Evolutionary conservation across 805 yeast genomes (phyloP).

Genomic region (Cyberlindnera maritima): DNA sequence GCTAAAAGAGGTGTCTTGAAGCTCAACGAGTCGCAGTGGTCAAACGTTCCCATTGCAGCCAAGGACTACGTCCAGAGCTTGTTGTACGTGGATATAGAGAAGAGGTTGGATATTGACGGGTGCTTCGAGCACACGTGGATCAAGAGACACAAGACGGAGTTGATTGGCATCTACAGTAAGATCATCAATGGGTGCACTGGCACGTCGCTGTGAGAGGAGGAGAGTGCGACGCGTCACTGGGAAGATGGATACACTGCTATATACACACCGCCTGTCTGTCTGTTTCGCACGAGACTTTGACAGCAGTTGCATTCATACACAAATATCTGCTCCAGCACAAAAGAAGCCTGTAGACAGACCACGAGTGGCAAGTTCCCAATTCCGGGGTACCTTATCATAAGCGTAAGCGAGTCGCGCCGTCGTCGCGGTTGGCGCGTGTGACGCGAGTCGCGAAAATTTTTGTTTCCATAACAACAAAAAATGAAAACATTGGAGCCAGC

Average conservation of each 20-base stretch:
- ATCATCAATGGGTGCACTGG: slow-evolving; percentile 13
- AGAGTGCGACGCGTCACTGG: background rate
- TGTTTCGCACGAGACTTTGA: no score
- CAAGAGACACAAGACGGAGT: slow-evolving; percentile 33
- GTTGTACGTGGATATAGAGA: slow-evolving; percentile 35
- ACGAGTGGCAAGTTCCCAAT: no score
- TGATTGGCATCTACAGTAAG: slow-evolving; percentile 36
- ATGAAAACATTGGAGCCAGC: slow-evolving; percentile 10
- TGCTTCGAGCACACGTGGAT: slow-evolving; percentile 52
- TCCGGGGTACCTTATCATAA: background rate
- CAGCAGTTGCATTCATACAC: no score
- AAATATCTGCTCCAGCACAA: no score
- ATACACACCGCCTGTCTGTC: background rate
- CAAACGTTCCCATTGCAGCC: slow-evolving; percentile 36
- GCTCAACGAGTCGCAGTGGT: slow-evolving; percentile 42
- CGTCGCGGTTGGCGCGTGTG: background rate
- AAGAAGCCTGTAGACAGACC: no score
- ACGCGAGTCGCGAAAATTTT: slow-evolving; percentile 8
- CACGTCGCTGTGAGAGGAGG: background rate
- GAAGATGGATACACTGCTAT: background rate
- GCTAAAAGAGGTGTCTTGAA: slow-evolving; percentile 41
- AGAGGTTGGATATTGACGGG: slow-evolving; percentile 36
- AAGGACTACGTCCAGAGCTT: slow-evolving; percentile 43
- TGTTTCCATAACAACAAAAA: slow-evolving; percentile 22
- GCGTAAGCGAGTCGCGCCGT: slow-evolving; percentile 1